These are phyloP conservation scores for Myriosclerotinia curreyana DNA, from an alignment of 2,329 filamentous ascomycete genomes.

Conservation along the genomic window DNA sequence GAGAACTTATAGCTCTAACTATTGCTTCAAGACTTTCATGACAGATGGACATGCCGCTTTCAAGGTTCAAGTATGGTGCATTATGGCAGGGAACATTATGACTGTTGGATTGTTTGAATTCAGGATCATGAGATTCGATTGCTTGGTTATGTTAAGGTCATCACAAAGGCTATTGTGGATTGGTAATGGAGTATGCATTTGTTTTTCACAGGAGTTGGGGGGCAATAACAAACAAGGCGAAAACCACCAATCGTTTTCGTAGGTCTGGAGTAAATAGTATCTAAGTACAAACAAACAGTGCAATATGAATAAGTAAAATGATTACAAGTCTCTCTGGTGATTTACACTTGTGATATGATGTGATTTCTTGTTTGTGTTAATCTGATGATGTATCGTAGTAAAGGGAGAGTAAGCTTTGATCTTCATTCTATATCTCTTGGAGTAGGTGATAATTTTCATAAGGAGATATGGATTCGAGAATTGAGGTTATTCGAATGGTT, in stretches of 20 bases:
- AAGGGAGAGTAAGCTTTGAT: no score
- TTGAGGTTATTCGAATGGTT: no score
- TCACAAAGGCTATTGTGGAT: not conserved
- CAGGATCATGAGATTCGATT: not conserved
- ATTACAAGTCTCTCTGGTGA: not conserved
- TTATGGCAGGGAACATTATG: not conserved
- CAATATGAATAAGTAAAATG: conserved; percentile 1
- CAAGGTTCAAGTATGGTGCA: not conserved
- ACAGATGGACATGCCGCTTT: not conserved
- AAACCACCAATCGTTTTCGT: conserved; percentile 17
- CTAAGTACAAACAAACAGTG: conserved; percentile 1
- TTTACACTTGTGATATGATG: not conserved
- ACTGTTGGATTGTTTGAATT: not conserved
- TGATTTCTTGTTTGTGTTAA: not conserved
- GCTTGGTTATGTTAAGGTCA: conserved; percentile 1
- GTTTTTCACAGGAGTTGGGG: not conserved
- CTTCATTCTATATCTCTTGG: no score
- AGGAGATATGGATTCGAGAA: no score
- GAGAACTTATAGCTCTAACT: not conserved
- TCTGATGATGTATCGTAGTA: no score
- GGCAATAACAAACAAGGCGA: not conserved
- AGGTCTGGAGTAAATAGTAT: conserved; percentile 1
- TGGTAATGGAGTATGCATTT: not conserved
- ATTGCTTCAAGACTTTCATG: not conserved
- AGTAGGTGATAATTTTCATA: no score